A percentile compares a stretch with the other conserved stretches of the same genome.
phyloP scores from a whole-genome alignment of 768 basidiomycete genomes.

The Tylopilus cervinicoccineus region DNA sequence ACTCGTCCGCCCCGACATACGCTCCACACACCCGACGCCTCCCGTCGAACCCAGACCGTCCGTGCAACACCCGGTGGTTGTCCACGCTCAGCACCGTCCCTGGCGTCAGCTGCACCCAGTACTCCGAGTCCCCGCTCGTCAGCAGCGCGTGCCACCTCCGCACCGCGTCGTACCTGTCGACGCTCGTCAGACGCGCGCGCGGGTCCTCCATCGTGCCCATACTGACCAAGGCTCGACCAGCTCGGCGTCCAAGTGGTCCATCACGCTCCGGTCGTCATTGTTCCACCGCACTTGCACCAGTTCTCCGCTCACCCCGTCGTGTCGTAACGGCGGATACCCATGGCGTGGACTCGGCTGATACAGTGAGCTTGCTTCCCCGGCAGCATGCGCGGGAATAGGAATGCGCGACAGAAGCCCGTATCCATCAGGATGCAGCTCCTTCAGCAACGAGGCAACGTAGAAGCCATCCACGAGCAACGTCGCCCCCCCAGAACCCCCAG shows the following conservation, averaged over 20 bases:
- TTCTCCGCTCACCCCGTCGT: slow-evolving; percentile 56
- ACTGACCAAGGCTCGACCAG: slow-evolving; percentile 71
- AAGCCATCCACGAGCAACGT: slow-evolving; percentile 96
- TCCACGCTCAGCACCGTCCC: slow-evolving; percentile 92
- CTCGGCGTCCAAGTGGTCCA: slow-evolving; percentile 55
- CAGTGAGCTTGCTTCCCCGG: slow-evolving; percentile 62
- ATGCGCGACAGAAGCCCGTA: slow-evolving; percentile 68
- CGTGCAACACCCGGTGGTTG: slow-evolving; percentile 92
- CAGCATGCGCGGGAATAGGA: slow-evolving; percentile 80
- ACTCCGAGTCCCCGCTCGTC: slow-evolving; percentile 79
- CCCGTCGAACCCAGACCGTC: slow-evolving; percentile 87
- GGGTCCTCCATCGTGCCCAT: not conserved
- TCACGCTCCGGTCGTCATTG: slow-evolving; percentile 86
- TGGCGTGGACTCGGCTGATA: slow-evolving; percentile 55
- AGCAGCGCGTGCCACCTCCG: slow-evolving; percentile 72
- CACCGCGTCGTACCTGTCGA: slow-evolving; percentile 71
- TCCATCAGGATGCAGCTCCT: slow-evolving; percentile 63
- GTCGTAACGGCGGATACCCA: slow-evolving; percentile 69
- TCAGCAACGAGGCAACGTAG: slow-evolving; percentile 80
- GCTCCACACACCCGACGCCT: slow-evolving; percentile 93
- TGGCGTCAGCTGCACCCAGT: slow-evolving; percentile 85
- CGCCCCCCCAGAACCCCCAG: slow-evolving; percentile 76
- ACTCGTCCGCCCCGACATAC: slow-evolving; percentile 91
- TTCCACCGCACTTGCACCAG: slow-evolving; percentile 88
- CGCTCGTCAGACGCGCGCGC: not conserved